Evolutionary conservation across 1,139 yeast genomes (phyloP), one percentile per base, ranked within the genome.

Genomic region (Sugiyamaella japonica): DNA sequence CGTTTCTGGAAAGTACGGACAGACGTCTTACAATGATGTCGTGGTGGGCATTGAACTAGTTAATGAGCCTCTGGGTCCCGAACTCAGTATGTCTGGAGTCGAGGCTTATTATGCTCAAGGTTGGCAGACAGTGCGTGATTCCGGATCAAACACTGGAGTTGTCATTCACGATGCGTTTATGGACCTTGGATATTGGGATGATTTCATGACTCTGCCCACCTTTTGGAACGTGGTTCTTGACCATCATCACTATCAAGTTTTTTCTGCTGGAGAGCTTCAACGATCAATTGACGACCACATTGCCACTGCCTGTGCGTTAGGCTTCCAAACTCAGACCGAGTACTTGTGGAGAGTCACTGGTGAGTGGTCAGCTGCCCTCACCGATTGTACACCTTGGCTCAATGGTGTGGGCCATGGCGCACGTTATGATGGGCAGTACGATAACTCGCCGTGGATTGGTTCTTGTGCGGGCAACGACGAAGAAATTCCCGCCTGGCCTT

Each of bases 311-410:
- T 87, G 96, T 70, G 62, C 67, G 20, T 81, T 81, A 77, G 95
- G 93, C 50, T 56, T 69, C 37, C 73, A 71, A 47, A 74, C 82
- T 44, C 61, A 66, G 44, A 59, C 70, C 40, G 96, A 89, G 69
- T 68, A 72, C 64, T 85, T 85, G 71, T 86, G 95, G 89, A 80
- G 82, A 55, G 80, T 91, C 32, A 78, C 82, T 55, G 98, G 98
- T 58, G 99, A 93, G 76, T 93, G 93, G 86, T 80, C 95, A 31
- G 97, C 95, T 16, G 97, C 98, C 1, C 76, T 91, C 62, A 89
- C 97, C 10, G 98, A 93, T 73, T 93, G 99, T 76, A 84, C 95
- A 20, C 78, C 78, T 58, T 88, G 96, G 96, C 76, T 93, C 58
- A 93, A 93, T 66, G 98, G 98, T 64, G 95, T 89, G 41, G 89